Evolutionary conservation across 2,329 filamentous ascomycete genomes (phyloP).

Genomic region (Diaporthe eres): DNA sequence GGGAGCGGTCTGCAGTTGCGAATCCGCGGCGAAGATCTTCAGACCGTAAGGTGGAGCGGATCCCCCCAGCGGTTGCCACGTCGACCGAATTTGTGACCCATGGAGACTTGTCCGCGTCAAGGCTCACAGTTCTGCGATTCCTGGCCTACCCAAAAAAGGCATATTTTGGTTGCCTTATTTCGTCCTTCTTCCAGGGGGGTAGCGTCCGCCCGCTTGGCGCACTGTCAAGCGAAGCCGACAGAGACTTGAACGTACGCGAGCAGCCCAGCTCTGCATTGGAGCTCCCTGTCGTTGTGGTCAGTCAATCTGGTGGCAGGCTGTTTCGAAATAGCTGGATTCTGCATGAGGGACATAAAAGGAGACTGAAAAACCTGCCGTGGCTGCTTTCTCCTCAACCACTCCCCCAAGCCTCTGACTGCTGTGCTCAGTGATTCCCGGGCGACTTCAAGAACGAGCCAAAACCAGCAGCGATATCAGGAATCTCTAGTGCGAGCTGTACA

Average conservation of each 20-base stretch:
- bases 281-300: neutral
- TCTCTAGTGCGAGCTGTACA: neutral
- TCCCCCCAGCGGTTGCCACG: conserved; percentile 7
- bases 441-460: neutral
- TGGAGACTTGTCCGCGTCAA: neutral
- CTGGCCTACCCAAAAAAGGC: neutral
- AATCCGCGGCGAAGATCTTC: neutral
- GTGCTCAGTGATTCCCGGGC: neutral
- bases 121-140: neutral
- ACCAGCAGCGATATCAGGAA: neutral
- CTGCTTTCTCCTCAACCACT: neutral
- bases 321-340: neutral
- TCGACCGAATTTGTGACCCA: neutral
- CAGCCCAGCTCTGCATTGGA: neutral
- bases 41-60: neutral
- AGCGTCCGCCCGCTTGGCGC: neutral
- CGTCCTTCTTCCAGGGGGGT: conserved; percentile 5
- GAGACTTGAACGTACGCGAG: neutral
- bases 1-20: neutral
- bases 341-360: neutral
- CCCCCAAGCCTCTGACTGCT: neutral
- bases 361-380: neutral
- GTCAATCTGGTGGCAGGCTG: neutral
- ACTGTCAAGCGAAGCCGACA: neutral
- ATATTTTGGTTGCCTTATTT: conserved; percentile 17